phyloP scores from a whole-genome alignment of 495 filamentous ascomycete genomes.

The Zalerion maritima region DNA sequence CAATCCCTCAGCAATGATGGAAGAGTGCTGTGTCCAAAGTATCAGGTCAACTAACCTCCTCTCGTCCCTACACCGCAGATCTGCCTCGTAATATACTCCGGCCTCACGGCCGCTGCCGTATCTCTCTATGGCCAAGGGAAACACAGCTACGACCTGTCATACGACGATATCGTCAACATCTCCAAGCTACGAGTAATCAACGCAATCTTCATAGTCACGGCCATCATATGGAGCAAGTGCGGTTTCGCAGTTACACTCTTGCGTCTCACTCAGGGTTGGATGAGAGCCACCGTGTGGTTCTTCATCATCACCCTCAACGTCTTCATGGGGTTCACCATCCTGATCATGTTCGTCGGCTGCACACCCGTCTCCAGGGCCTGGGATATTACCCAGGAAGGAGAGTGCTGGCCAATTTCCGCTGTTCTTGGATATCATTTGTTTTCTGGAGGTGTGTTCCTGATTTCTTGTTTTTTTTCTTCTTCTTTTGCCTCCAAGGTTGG shows the following conservation, averaged over 20 bases:
- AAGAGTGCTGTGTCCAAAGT: neutral
- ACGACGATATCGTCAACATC: constrained; percentile 5
- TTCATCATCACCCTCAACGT: constrained; percentile 21
- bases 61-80: constrained; percentile 1
- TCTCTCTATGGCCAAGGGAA: constrained; percentile 4
- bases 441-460: constrained; percentile 1
- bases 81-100: constrained; percentile 1
- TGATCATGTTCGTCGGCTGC: constrained; percentile 22
- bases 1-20: neutral
- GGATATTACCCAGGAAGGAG: constrained; percentile 14
- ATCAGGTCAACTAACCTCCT: neutral
- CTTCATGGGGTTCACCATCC: constrained; percentile 16
- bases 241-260: neutral
- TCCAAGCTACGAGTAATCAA: constrained; percentile 1
- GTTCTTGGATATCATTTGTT: constrained; percentile 2
- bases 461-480: constrained; percentile 1
- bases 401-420: constrained; percentile 17
- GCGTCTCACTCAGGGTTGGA: constrained; percentile 1
- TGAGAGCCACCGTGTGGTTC: constrained; percentile 7
- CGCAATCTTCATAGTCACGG: neutral
- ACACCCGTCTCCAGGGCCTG: constrained; percentile 17
- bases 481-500: neutral
- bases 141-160: constrained; percentile 5
- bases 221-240: neutral
- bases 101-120: constrained; percentile 2